A percentile compares a stretch with the other conserved stretches of the same genome.
Evolutionary conservation across 2,329 filamentous ascomycete genomes (phyloP).

Genomic region (Alternaria tenuissima): DNA sequence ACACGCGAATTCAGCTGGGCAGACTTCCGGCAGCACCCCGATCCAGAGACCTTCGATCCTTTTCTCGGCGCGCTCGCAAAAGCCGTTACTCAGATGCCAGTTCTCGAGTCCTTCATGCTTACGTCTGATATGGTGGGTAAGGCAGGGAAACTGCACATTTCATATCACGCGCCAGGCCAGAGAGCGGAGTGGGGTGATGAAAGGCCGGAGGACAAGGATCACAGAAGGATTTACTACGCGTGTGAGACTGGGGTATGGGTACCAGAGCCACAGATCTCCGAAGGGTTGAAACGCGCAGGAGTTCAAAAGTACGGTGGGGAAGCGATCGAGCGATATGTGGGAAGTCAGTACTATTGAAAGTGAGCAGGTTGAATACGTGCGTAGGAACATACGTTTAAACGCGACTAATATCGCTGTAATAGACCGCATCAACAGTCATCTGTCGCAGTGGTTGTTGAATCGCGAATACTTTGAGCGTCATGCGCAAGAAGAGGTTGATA

Average conservation of each 20-base stretch:
- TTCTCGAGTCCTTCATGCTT: conserved; percentile 18
- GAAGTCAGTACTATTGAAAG: conserved; percentile 11
- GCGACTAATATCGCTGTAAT: too few species aligned
- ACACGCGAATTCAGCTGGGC: neutral
- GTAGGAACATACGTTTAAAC: too few species aligned
- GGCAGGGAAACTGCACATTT: conserved; percentile 7
- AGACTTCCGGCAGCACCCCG: conserved; percentile 20
- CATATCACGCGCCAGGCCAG: conserved; percentile 13
- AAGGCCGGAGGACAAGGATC: neutral
- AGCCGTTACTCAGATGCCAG: conserved; percentile 23
- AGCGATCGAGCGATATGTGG: conserved; percentile 11
- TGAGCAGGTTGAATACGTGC: neutral
- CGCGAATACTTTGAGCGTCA: neutral
- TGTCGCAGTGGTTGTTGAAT: neutral
- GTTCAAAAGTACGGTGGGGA: conserved; percentile 7
- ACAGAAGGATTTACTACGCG: conserved; percentile 12
- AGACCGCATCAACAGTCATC: too few species aligned
- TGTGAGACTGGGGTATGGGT: conserved; percentile 14
- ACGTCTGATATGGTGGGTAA: conserved; percentile 6
- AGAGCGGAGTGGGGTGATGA: conserved; percentile 13
- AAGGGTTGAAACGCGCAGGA: conserved; percentile 11
- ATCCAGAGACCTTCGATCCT: conserved; percentile 21
- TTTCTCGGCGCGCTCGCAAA: conserved; percentile 29
- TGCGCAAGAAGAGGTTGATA: neutral
- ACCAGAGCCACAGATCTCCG: conserved; percentile 4